A percentile compares a stretch with the other conserved stretches of the same genome.
Conservation (phyloP, 73 alveolate species). For the Stentor coeruleus region DNA sequence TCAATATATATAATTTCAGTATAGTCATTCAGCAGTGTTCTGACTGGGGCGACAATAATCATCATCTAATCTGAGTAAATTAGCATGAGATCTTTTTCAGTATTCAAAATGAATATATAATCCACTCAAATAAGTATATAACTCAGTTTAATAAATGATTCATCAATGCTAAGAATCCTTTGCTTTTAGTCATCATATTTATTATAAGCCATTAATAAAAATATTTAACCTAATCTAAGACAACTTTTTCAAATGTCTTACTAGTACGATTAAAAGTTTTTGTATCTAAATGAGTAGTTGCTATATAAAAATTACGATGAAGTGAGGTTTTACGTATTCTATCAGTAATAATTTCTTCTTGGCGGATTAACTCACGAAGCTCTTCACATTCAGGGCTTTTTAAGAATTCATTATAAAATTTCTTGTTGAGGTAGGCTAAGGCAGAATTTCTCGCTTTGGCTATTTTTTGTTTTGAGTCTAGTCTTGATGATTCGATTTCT, state of each 20-base stretch:
- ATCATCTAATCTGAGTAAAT: no score
- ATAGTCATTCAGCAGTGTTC: no score
- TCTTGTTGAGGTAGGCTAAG: neutral
- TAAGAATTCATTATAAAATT: neutral
- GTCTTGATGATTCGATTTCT: neutral
- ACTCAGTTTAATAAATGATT: neutral
- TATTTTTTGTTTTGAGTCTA: neutral
- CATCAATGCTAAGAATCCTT: neutral
- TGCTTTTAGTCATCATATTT: neutral
- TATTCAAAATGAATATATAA: no score
- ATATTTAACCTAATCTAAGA: neutral
- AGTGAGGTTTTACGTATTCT: neutral
- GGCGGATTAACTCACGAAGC: neutral
- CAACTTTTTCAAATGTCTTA: neutral
- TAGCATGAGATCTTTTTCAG: no score
- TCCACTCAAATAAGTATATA: no score
- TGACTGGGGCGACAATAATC: no score
- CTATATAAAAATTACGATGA: neutral
- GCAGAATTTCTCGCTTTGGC: conserved; percentile 10
- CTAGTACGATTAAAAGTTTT: neutral
- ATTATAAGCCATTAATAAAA: no score
- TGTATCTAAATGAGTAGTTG: neutral
- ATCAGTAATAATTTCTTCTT: neutral
- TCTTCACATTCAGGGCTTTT: neutral
- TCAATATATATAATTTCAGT: no score